A percentile compares a stretch with the other conserved stretches of the same genome.
Evolutionary conservation across 2,329 filamentous ascomycete species (phyloP).

Genomic region (Nothophoma quercina): DNA sequence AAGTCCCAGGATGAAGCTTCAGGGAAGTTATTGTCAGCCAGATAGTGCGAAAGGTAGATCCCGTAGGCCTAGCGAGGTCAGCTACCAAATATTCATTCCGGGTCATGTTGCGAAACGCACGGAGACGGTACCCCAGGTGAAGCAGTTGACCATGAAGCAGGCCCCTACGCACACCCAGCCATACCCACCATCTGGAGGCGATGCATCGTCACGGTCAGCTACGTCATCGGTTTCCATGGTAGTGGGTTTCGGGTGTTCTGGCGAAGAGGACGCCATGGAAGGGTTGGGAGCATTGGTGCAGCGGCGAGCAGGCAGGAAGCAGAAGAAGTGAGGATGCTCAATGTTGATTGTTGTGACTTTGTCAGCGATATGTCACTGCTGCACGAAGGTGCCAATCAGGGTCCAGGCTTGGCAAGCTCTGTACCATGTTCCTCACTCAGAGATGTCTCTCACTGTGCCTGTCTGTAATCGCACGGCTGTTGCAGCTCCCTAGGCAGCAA

Average conservation of each 20-base stretch:
- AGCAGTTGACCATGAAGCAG: not conserved
- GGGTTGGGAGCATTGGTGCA: too few relatives aligned
- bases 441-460: too few relatives aligned
- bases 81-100: too few relatives aligned
- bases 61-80: too few relatives aligned
- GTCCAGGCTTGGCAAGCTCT: not conserved
- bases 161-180: conserved; percentile 1
- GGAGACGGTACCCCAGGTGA: conserved; percentile 9
- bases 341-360: not conserved
- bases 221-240: too few relatives aligned
- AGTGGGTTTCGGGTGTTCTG: too few relatives aligned
- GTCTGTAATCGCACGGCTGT: not conserved
- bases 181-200: conserved; percentile 5
- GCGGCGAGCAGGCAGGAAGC: too few relatives aligned
- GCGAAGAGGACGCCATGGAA: too few relatives aligned
- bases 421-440: not conserved
- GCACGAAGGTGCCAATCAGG: not conserved
- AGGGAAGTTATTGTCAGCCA: conserved; percentile 42
- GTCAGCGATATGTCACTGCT: not conserved
- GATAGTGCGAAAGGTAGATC: conserved; percentile 53
- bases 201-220: too few relatives aligned
- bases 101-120: too few relatives aligned
- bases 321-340: not conserved
- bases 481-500: not conserved
- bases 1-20: conserved; percentile 43